These are phyloP conservation scores for Sugiyamaella xylanicola DNA, from an alignment of 1,139 yeast species.

Conservation along the genomic window DNA sequence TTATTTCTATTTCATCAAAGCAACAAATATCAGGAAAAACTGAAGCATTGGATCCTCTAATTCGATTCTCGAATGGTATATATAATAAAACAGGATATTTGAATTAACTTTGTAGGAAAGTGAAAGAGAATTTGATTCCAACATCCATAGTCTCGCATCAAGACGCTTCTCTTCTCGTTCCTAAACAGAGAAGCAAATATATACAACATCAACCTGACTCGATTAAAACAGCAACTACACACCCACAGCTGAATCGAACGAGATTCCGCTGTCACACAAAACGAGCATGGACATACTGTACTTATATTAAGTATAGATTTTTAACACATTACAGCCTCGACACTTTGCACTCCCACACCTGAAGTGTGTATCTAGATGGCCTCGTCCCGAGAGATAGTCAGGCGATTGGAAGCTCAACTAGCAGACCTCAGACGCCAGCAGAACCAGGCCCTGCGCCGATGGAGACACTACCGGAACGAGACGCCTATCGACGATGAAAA, in stretches of 20 bases:
- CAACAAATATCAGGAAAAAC: too few relatives aligned
- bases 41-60: too few relatives aligned
- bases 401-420: slow-evolving; percentile 17
- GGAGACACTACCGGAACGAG: slow-evolving; percentile 7
- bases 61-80: too few relatives aligned
- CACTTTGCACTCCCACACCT: background rate
- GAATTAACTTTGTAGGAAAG: too few relatives aligned
- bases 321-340: background rate
- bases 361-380: slow-evolving; percentile 5
- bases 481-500: slow-evolving; percentile 22
- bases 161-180: too few relatives aligned
- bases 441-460: slow-evolving; percentile 12
- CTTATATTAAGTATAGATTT: background rate
- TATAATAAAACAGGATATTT: too few relatives aligned
- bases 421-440: slow-evolving; percentile 20
- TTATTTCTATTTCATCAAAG: too few relatives aligned
- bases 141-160: too few relatives aligned
- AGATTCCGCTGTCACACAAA: background rate
- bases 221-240: too few relatives aligned
- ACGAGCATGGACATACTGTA: background rate
- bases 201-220: too few relatives aligned
- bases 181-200: too few relatives aligned
- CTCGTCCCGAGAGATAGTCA: slow-evolving; percentile 16
- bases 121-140: too few relatives aligned
- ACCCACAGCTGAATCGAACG: background rate